A percentile compares a stretch with the other conserved stretches of the same genome.
Evolutionary conservation across 2,329 filamentous ascomycete genomes (phyloP).

Genomic region (Phialophora tarda): DNA sequence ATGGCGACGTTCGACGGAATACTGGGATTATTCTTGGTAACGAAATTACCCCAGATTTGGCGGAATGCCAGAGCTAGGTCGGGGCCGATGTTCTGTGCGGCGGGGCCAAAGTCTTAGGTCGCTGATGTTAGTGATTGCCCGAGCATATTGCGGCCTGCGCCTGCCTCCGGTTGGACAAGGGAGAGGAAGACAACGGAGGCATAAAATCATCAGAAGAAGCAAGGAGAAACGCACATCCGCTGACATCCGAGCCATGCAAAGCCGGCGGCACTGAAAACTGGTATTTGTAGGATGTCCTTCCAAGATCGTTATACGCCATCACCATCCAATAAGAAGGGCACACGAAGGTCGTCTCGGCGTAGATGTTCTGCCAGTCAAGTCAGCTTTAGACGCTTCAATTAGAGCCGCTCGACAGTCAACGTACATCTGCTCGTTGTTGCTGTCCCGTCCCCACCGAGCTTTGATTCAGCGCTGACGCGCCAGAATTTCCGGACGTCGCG

Average conservation of each 20-base stretch:
- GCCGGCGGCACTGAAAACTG: slow-evolving; percentile 60
- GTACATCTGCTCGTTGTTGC: slow-evolving; percentile 55
- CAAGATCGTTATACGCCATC: slow-evolving; percentile 56
- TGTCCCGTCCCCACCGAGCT: slow-evolving; percentile 58
- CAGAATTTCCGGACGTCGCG: slow-evolving; percentile 47
- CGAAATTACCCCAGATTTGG: slow-evolving; percentile 56
- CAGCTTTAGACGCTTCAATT: background rate
- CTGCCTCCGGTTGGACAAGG: background rate
- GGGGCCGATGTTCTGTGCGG: slow-evolving; percentile 38
- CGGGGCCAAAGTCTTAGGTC: slow-evolving; percentile 25
- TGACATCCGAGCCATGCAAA: slow-evolving; percentile 59
- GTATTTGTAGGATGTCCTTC: slow-evolving; percentile 60
- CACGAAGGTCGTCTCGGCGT: slow-evolving; percentile 61
- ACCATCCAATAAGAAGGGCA: slow-evolving; percentile 63
- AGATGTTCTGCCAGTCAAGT: slow-evolving; percentile 50
- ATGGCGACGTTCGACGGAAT: slow-evolving; percentile 45
- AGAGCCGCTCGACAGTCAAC: background rate
- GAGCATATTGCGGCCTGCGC: background rate
- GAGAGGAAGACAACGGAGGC: background rate
- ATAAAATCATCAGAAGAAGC: background rate
- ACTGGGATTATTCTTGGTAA: slow-evolving; percentile 50
- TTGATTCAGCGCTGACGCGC: slow-evolving; percentile 57
- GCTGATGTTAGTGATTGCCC: background rate
- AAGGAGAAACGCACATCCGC: background rate
- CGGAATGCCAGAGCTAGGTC: slow-evolving; percentile 50